A percentile compares a stretch with the other conserved stretches of the same genome.
Evolutionary conservation across 345 rosid genomes (phyloP).

Genomic region (Cochlearia excelsa): DNA sequence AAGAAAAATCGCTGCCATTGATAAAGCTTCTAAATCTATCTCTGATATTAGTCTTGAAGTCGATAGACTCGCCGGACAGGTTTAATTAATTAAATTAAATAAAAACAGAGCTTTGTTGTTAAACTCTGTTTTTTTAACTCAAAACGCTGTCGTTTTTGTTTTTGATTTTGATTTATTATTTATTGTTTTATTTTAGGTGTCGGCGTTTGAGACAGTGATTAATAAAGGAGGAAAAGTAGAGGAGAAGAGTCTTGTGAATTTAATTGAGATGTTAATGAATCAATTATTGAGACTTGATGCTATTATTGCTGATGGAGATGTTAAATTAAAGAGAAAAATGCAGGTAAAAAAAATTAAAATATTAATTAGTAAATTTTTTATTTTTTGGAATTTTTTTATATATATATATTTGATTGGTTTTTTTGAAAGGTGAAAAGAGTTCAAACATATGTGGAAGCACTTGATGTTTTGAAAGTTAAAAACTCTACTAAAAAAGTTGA

Average conservation of each 20-base stretch:
- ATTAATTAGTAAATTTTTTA: background rate
- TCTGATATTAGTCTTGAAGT: slow-evolving; percentile 85
- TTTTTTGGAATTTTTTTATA: background rate
- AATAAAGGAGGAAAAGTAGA: slow-evolving; percentile 75
- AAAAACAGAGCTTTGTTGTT: slow-evolving; percentile 11
- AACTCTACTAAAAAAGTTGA: slow-evolving; percentile 50
- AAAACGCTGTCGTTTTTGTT: background rate
- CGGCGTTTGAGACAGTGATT: slow-evolving; percentile 68
- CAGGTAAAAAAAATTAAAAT: slow-evolving; percentile 36
- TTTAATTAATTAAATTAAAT: slow-evolving; percentile 3
- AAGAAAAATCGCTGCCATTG: slow-evolving; percentile 78
- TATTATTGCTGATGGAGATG: slow-evolving; percentile 83
- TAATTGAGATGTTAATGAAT: slow-evolving; percentile 84
- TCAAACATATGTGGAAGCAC: slow-evolving; percentile 82
- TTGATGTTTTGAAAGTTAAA: slow-evolving; percentile 77
- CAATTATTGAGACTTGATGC: slow-evolving; percentile 86
- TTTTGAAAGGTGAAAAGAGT: slow-evolving; percentile 74
- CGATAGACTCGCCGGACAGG: slow-evolving; percentile 88
- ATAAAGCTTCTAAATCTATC: slow-evolving; percentile 79
- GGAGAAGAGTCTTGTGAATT: slow-evolving; percentile 64
- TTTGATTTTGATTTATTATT: slow-evolving; percentile 3
- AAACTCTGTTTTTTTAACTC: background rate
- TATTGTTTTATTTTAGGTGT: slow-evolving; percentile 47
- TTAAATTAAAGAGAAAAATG: slow-evolving; percentile 87
- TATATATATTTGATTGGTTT: background rate